Conservation (phyloP, 1,284 basidiomycete species). For the Athelia sp. region DNA sequence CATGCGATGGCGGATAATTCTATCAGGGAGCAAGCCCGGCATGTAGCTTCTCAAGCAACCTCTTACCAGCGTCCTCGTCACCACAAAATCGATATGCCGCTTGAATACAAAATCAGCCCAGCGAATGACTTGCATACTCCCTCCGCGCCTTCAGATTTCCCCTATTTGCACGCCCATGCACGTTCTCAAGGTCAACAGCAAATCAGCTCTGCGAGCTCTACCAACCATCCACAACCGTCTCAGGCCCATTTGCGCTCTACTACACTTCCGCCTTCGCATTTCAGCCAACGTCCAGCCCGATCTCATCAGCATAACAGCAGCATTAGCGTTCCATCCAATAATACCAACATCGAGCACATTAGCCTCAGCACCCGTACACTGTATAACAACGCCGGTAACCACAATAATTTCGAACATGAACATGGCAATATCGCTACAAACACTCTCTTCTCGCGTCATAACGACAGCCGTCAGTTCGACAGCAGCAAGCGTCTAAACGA, state of each 20-base stretch:
- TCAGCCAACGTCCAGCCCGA: slow-evolving; percentile 22
- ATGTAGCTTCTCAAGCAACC: background rate
- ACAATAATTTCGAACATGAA: slow-evolving; percentile 3
- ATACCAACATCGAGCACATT: background rate
- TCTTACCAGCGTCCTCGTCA: background rate
- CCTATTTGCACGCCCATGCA: background rate
- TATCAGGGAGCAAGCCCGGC: background rate
- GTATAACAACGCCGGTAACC: slow-evolving; percentile 7
- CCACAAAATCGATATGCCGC: background rate
- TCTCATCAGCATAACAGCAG: slow-evolving; percentile 36
- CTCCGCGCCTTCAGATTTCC: background rate
- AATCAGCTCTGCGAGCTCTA: slow-evolving; percentile 12
- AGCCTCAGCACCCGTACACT: background rate
- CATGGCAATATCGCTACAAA: slow-evolving; percentile 4
- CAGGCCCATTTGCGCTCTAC: slow-evolving; percentile 33
- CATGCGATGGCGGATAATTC: background rate
- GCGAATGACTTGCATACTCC: background rate
- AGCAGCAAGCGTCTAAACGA: slow-evolving; percentile 14
- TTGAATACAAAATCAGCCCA: background rate
- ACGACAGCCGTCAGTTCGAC: slow-evolving; percentile 12
- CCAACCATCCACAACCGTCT: slow-evolving; percentile 20
- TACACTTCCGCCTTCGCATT: slow-evolving; percentile 18
- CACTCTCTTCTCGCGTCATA: slow-evolving; percentile 7
- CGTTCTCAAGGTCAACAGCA: slow-evolving; percentile 7
- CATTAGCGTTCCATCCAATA: slow-evolving; percentile 28